phyloP scores from a whole-genome alignment of 1,284 basidiomycete species.

The Volvariella surrecta region DNA sequence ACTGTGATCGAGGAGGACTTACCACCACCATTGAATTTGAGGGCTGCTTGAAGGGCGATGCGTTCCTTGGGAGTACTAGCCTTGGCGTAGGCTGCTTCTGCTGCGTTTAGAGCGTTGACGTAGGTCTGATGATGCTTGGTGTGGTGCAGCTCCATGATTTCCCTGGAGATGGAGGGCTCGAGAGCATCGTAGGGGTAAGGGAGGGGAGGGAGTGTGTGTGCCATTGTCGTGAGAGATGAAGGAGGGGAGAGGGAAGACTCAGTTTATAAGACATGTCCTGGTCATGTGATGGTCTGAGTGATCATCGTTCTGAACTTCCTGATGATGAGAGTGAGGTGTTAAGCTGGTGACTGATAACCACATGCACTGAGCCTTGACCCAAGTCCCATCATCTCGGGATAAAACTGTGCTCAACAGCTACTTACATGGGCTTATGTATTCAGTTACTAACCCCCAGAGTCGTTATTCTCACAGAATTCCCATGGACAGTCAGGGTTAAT shows the following conservation, averaged over 20 bases:
- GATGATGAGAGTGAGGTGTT: too few relatives aligned
- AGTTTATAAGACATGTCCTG: too few relatives aligned
- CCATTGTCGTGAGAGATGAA: slow-evolving; percentile 17
- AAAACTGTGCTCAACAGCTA: too few relatives aligned
- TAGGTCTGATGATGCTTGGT: slow-evolving; percentile 83
- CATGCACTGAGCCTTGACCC: too few relatives aligned
- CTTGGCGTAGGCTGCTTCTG: slow-evolving; percentile 66
- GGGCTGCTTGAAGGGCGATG: slow-evolving; percentile 51
- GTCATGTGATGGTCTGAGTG: too few relatives aligned
- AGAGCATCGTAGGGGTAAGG: slow-evolving; percentile 86
- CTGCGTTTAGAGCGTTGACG: slow-evolving; percentile 67
- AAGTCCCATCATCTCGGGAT: too few relatives aligned
- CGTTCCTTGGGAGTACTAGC: slow-evolving; percentile 62
- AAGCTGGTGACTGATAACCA: too few relatives aligned
- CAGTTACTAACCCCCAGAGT: too few relatives aligned
- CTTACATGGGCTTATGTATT: too few relatives aligned
- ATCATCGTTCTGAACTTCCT: too few relatives aligned
- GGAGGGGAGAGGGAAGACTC: not conserved
- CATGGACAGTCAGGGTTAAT: too few relatives aligned
- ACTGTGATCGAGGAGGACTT: slow-evolving; percentile 30
- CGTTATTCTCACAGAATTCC: too few relatives aligned
- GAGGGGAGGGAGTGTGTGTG: slow-evolving; percentile 70
- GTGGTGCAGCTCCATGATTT: slow-evolving; percentile 86
- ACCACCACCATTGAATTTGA: slow-evolving; percentile 61
- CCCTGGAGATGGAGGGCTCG: slow-evolving; percentile 75